A percentile compares a stretch with the other conserved stretches of the same genome.
These are phyloP conservation scores for Pseudocercospora pini-densiflorae DNA, from an alignment of 2,329 filamentous ascomycete genomes.

Conservation along the genomic window DNA sequence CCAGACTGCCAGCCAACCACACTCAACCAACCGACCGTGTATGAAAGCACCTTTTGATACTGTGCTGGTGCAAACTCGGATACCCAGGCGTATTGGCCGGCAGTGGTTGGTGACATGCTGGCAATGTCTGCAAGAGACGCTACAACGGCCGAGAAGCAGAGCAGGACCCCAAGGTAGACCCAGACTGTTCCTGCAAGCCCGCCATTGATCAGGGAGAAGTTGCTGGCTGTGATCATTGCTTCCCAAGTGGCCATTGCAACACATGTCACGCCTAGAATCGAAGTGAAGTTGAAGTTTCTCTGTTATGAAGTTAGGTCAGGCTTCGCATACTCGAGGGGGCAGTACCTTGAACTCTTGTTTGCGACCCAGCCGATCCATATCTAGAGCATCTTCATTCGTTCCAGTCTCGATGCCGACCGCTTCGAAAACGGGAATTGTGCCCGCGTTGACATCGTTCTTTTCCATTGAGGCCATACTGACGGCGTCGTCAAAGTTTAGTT, in stretches of 20 bases:
- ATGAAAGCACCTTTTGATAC: conserved; percentile 48
- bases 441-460: neutral
- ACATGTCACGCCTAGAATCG: neutral
- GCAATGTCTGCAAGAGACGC: conserved; percentile 38
- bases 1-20: conserved; percentile 32
- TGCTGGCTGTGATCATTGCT: conserved; percentile 22
- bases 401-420: neutral
- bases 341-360: neutral
- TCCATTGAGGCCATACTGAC: neutral
- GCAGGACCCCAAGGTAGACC: conserved; percentile 22
- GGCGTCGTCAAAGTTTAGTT: no score
- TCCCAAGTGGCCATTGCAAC: conserved; percentile 25
- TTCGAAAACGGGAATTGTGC: neutral
- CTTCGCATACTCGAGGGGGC: neutral
- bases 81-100: conserved; percentile 36
- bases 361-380: conserved; percentile 9
- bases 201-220: conserved; percentile 24
- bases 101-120: conserved; percentile 43
- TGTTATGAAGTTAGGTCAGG: neutral
- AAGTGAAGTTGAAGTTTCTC: neutral
- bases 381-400: conserved; percentile 3
- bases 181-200: conserved; percentile 20
- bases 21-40: conserved; percentile 39
- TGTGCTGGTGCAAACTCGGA: conserved; percentile 46
- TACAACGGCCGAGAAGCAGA: conserved; percentile 25